Evolutionary conservation across 2,329 filamentous ascomycete genomes (phyloP).

Genomic region (Didymella glomerata): DNA sequence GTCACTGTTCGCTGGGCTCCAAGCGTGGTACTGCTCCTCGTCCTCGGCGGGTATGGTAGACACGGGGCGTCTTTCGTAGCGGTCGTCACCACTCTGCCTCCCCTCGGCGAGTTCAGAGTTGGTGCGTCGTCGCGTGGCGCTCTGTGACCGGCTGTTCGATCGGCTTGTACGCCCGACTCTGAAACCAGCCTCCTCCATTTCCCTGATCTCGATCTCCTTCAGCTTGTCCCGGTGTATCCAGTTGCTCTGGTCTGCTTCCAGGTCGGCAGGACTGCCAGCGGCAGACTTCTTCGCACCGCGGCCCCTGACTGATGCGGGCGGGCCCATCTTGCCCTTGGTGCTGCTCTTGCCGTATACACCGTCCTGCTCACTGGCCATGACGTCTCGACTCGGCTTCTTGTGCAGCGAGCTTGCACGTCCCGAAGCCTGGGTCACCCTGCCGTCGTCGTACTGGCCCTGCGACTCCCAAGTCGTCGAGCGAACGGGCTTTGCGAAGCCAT

Average conservation of each 20-base stretch:
- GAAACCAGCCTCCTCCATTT: conserved; percentile 81
- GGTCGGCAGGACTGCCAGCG: conserved; percentile 27
- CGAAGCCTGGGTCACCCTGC: conserved; percentile 42
- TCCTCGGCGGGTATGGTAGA: conserved; percentile 55
- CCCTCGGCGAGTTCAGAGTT: conserved; percentile 43
- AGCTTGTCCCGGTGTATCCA: conserved; percentile 90
- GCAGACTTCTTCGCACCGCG: conserved; percentile 40
- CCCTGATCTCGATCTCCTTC: conserved; percentile 79
- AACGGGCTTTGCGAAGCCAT: conserved; percentile 43
- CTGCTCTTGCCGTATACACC: conserved; percentile 54
- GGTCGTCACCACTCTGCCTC: conserved; percentile 39
- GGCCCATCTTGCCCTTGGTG: conserved; percentile 29
- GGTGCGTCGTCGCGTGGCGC: conserved; percentile 39
- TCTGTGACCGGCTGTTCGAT: conserved; percentile 50
- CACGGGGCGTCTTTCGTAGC: conserved; percentile 42
- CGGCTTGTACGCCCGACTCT: conserved; percentile 58
- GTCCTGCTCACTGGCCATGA: conserved; percentile 57
- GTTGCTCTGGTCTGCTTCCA: conserved; percentile 67
- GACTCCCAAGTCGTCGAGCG: conserved; percentile 45
- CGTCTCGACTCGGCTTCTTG: conserved; percentile 54
- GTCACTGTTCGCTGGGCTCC: conserved; percentile 79
- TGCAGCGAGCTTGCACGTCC: conserved; percentile 48
- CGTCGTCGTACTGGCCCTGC: conserved; percentile 39
- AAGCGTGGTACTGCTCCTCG: conserved; percentile 57
- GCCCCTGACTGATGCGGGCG: conserved; percentile 18